Conservation (phyloP, 1,284 basidiomycete species). For the Microbotryum violaceum region DNA sequence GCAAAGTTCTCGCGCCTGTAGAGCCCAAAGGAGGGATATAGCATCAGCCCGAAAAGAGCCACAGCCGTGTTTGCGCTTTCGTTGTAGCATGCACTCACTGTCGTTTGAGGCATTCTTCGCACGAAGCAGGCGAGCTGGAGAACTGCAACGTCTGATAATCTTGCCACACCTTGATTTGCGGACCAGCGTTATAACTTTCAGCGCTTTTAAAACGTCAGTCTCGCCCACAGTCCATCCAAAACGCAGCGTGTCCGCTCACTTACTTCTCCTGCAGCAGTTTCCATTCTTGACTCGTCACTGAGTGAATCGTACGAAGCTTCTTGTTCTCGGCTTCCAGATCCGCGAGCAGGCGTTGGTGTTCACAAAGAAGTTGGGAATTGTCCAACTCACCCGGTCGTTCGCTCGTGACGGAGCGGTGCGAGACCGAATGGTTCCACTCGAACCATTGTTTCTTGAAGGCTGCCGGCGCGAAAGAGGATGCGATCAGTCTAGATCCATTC, state of each 20-base stretch:
- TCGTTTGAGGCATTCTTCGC: constrained; percentile 12
- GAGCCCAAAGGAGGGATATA: too few species aligned
- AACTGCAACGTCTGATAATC: not conserved
- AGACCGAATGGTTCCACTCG: too few species aligned
- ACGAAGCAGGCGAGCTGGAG: not conserved
- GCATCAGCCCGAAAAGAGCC: not conserved
- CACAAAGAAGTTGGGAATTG: constrained; percentile 57
- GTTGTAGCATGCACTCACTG: constrained; percentile 2
- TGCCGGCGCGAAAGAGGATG: too few species aligned
- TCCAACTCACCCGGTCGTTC: constrained; percentile 56
- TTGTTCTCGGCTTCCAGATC: constrained; percentile 58
- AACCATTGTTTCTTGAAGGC: too few species aligned
- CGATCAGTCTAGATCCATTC: too few species aligned
- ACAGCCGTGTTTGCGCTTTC: too few species aligned
- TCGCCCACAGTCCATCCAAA: too few species aligned
- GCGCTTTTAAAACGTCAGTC: too few species aligned
- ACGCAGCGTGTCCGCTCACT: not conserved
- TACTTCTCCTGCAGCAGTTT: constrained; percentile 52
- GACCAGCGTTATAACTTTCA: constrained; percentile 21
- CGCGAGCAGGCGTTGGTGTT: constrained; percentile 56
- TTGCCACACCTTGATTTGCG: constrained; percentile 17
- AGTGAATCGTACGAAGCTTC: constrained; percentile 49
- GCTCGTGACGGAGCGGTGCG: too few species aligned
- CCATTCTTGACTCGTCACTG: constrained; percentile 60
- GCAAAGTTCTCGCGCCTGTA: constrained; percentile 19